Conservation (phyloP, 352 stramenopile species). For the Pythium angustatum region DNA sequence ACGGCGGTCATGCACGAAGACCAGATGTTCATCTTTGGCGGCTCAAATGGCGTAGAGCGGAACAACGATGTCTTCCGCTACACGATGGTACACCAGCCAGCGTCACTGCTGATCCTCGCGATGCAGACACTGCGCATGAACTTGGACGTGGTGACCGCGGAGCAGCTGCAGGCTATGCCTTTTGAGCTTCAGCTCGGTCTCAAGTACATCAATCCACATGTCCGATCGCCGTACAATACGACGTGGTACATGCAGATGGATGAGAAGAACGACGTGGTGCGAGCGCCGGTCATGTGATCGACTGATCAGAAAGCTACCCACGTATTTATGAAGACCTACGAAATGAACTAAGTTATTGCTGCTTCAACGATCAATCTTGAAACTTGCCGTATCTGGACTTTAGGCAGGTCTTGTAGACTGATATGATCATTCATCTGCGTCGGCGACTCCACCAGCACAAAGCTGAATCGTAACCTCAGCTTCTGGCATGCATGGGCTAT, state of each 20-base stretch:
- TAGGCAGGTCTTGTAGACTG: background rate
- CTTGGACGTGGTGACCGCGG: constrained; percentile 36
- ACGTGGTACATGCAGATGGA: constrained; percentile 61
- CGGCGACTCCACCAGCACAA: constrained; percentile 56
- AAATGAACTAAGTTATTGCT: constrained; percentile 29
- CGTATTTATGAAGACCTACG: constrained; percentile 57
- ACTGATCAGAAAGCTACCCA: background rate
- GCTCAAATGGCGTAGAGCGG: constrained; percentile 79
- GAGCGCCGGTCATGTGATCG: constrained; percentile 45
- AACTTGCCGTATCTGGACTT: background rate
- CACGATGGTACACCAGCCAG: constrained; percentile 56
- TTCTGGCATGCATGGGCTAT: constrained; percentile 86
- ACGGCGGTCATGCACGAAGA: constrained; percentile 72
- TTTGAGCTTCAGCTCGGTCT: constrained; percentile 66
- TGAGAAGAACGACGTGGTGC: constrained; percentile 42
- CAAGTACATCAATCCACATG: constrained; percentile 72
- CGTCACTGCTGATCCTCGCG: constrained; percentile 65
- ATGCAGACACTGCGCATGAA: constrained; percentile 67
- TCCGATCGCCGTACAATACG: constrained; percentile 59
- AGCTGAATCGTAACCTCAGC: constrained; percentile 81
- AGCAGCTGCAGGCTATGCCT: constrained; percentile 53
- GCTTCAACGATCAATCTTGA: background rate
- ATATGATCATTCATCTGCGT: constrained; percentile 50
- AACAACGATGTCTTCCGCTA: constrained; percentile 84
- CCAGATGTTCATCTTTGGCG: constrained; percentile 81